Percentiles rank a stretch among this genome's conserved stretches.
These are phyloP conservation scores for Eruca vesicaria DNA, from an alignment of 441 rosid genomes.

Conservation along the genomic window DNA sequence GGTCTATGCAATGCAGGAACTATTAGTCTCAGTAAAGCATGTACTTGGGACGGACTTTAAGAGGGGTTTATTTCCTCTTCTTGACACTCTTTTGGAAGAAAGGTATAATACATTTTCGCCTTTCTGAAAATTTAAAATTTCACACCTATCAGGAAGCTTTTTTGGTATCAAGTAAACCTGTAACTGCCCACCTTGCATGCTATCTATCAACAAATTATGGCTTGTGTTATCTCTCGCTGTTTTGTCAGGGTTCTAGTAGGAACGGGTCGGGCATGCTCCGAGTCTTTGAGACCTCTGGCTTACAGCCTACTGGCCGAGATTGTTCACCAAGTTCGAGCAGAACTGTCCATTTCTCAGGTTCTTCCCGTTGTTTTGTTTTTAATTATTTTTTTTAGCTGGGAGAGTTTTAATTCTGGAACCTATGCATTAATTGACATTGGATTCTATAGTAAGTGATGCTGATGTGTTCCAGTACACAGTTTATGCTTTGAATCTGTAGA, in stretches of 20 bases:
- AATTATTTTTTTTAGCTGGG: not conserved
- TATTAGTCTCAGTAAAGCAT: constrained; percentile 93
- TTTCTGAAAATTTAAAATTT: constrained; percentile 8
- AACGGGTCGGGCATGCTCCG: constrained; percentile 94
- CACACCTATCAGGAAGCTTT: constrained; percentile 13
- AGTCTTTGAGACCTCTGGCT: constrained; percentile 97
- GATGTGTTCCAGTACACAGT: constrained; percentile 1
- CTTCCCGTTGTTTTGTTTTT: constrained; percentile 4
- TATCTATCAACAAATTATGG: not conserved
- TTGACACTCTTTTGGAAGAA: constrained; percentile 91
- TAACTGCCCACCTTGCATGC: constrained; percentile 1
- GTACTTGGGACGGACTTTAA: constrained; percentile 98
- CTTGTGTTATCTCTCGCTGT: not conserved
- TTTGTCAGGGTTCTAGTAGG: constrained; percentile 86
- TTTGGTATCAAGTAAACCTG: constrained; percentile 15
- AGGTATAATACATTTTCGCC: constrained; percentile 47
- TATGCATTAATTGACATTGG: not conserved
- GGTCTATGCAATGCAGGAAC: constrained; percentile 64
- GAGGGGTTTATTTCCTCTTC: constrained; percentile 96
- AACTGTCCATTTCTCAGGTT: constrained; percentile 90
- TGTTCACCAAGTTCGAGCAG: constrained; percentile 95
- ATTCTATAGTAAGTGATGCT: constrained; percentile 3
- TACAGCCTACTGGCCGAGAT: constrained; percentile 98
- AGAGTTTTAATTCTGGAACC: not conserved
- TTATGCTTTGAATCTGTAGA: constrained; percentile 11